Percentiles rank a stretch among this genome's conserved stretches.
Evolutionary conservation across 2,329 filamentous ascomycete species (phyloP).

Genomic region (Colletotrichum sansevieriae): DNA sequence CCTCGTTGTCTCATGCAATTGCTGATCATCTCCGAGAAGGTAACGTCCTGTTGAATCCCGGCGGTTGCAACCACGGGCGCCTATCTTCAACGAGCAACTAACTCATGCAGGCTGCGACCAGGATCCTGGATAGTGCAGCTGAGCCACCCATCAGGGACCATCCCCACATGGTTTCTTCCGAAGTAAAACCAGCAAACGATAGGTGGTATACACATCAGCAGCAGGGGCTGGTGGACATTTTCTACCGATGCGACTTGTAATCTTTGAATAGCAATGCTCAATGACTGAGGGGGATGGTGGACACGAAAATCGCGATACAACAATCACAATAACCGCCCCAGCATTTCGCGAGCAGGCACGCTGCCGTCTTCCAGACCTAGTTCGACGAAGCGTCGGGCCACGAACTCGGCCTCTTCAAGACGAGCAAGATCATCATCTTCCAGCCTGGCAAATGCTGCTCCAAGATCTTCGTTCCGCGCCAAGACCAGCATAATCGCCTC

Average conservation of each 20-base stretch:
- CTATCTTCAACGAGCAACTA: background rate
- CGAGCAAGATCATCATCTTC: constrained; percentile 72
- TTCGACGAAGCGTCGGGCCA: constrained; percentile 69
- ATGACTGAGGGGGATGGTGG: too few species aligned
- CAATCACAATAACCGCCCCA: background rate
- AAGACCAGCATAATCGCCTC: constrained; percentile 78
- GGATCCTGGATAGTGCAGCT: constrained; percentile 10
- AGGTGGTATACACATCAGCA: too few species aligned
- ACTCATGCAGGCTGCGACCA: constrained; percentile 1
- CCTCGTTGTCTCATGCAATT: background rate
- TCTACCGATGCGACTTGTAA: too few species aligned
- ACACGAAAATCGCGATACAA: background rate
- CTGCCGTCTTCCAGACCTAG: constrained; percentile 11
- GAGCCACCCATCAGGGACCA: background rate
- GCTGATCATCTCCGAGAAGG: background rate
- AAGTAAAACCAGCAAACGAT: too few species aligned
- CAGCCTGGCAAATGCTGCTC: constrained; percentile 77
- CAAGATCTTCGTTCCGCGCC: constrained; percentile 80
- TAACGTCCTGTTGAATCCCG: constrained; percentile 6
- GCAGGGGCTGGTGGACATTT: too few species aligned
- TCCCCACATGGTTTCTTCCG: too few species aligned
- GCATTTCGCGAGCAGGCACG: background rate
- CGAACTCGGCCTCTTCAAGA: constrained; percentile 75
- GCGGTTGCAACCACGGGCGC: constrained; percentile 10
- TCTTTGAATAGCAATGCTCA: too few species aligned